Evolutionary conservation across 805 yeast genomes (phyloP).

Genomic region (Yamadazyma olivae): DNA sequence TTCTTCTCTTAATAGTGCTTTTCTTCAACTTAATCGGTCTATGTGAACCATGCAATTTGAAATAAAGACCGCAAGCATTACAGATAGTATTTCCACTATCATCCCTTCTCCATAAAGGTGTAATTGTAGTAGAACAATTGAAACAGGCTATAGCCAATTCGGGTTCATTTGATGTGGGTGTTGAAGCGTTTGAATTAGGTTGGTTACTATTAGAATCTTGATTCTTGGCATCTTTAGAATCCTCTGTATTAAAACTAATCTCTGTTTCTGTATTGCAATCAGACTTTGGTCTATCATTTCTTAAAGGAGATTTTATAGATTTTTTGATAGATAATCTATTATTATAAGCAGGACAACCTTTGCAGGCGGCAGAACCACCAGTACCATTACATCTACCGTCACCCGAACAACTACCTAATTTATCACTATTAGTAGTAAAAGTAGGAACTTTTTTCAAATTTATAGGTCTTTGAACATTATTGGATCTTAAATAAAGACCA

Average conservation of each 20-base stretch:
- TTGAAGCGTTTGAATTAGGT: not conserved
- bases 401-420: conserved; percentile 64
- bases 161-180: conserved; percentile 17
- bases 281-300: too few species aligned
- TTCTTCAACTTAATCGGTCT: conserved; percentile 76
- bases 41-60: conserved; percentile 69
- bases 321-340: conserved; percentile 49
- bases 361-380: conserved; percentile 77
- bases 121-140: conserved; percentile 80
- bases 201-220: not conserved
- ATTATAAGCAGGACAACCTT: conserved; percentile 81
- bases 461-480: conserved; percentile 64
- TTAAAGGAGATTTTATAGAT: conserved; percentile 5
- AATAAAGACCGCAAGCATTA: conserved; percentile 84
- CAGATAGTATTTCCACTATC: conserved; percentile 80
- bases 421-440: conserved; percentile 36
- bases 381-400: conserved; percentile 85
- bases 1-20: conserved; percentile 70
- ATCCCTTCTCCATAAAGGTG: conserved; percentile 86
- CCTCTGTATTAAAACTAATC: not conserved
- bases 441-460: conserved; percentile 59
- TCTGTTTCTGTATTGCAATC: not conserved
- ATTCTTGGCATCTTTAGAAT: not conserved
- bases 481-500: conserved; percentile 56
- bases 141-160: conserved; percentile 71